Evolutionary conservation across 169 alveolate genomes (phyloP).

Genomic region (Plasmodium gonderi): DNA sequence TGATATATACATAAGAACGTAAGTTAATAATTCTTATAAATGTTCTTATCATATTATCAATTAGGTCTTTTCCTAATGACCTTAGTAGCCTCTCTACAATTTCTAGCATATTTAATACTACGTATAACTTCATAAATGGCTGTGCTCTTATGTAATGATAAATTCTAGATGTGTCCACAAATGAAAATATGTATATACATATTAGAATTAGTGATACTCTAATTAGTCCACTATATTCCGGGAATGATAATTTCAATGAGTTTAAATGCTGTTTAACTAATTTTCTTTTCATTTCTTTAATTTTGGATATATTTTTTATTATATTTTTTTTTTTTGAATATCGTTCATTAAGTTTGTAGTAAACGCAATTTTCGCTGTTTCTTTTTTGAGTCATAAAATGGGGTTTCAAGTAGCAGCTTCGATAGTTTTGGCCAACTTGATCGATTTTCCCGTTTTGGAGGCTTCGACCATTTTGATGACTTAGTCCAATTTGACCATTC

Average conservation of each 20-base stretch:
- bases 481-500: neutral
- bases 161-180: slow-evolving; percentile 88
- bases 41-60: slow-evolving; percentile 84
- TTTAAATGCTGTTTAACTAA: slow-evolving; percentile 46
- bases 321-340: neutral
- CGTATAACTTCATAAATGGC: slow-evolving; percentile 90
- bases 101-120: slow-evolving; percentile 91
- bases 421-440: neutral
- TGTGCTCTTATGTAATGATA: slow-evolving; percentile 92
- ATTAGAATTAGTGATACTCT: slow-evolving; percentile 84
- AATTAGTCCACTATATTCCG: slow-evolving; percentile 80
- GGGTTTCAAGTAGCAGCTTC: neutral
- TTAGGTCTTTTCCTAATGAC: slow-evolving; percentile 89
- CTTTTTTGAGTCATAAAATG: neutral
- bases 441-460: neutral
- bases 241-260: slow-evolving; percentile 69
- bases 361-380: slow-evolving; percentile 11
- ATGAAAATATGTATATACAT: slow-evolving; percentile 84
- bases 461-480: neutral
- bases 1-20: slow-evolving; percentile 37
- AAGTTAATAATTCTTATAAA: slow-evolving; percentile 73
- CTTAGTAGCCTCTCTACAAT: slow-evolving; percentile 89
- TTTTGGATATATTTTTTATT: slow-evolving; percentile 31
- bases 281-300: slow-evolving; percentile 47
- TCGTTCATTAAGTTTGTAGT: slow-evolving; percentile 5